Conservation (phyloP, 2,329 filamentous ascomycete species). For the Fusarium kyushuense region DNA sequence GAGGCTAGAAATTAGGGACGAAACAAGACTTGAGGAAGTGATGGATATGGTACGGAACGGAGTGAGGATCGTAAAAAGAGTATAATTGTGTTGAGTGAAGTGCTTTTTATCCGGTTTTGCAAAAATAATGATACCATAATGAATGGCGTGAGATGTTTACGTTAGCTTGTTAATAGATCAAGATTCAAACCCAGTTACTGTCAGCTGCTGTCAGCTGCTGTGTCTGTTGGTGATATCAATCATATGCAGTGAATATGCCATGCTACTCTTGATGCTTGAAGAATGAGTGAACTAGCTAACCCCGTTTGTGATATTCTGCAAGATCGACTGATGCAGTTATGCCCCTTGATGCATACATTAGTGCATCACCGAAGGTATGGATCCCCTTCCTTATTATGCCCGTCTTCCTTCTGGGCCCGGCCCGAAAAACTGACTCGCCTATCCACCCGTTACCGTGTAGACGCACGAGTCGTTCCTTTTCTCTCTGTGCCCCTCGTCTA, state of each 20-base stretch:
- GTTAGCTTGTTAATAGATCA: slow-evolving; percentile 15
- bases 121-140: slow-evolving; percentile 17
- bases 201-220: no score
- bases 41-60: slow-evolving; percentile 16
- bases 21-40: slow-evolving; percentile 27
- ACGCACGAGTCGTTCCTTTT: not conserved
- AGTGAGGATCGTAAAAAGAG: slow-evolving; percentile 46
- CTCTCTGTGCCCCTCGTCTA: not conserved
- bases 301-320: slow-evolving; percentile 23
- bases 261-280: not conserved
- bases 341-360: slow-evolving; percentile 33
- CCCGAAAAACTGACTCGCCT: slow-evolving; percentile 18
- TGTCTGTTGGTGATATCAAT: not conserved
- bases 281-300: slow-evolving; percentile 2
- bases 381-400: slow-evolving; percentile 9
- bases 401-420: not conserved
- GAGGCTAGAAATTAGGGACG: slow-evolving; percentile 28
- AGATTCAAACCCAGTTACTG: not conserved
- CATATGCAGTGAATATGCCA: not conserved
- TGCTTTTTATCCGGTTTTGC: not conserved
- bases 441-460: slow-evolving; percentile 14
- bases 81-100: slow-evolving; percentile 32
- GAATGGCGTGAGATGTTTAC: slow-evolving; percentile 5
- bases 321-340: slow-evolving; percentile 10
- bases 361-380: slow-evolving; percentile 12